These are phyloP conservation scores for Acaromyces ingoldii DNA, from an alignment of 1,284 basidiomycete genomes.

Conservation along the genomic window DNA sequence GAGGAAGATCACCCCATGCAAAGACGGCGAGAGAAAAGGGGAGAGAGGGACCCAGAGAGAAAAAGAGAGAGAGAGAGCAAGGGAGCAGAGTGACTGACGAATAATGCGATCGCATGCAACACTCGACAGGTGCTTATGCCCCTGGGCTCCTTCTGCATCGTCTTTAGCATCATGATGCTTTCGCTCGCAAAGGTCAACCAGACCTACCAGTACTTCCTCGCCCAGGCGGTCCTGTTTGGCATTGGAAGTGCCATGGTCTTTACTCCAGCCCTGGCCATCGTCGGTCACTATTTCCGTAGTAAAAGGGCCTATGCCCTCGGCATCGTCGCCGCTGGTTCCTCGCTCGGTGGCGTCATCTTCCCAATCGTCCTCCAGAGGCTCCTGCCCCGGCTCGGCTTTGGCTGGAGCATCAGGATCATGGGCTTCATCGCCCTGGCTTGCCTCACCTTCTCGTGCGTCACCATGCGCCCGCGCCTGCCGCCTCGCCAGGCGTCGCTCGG, in stretches of 20 bases:
- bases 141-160: constrained; percentile 4
- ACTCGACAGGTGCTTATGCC: background rate
- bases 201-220: constrained; percentile 12
- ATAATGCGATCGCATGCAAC: background rate
- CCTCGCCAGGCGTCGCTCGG: background rate
- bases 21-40: too few relatives aligned
- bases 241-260: constrained; percentile 8
- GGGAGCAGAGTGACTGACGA: background rate
- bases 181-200: constrained; percentile 4
- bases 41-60: too few relatives aligned
- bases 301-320: constrained; percentile 11
- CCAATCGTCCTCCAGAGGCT: constrained; percentile 29
- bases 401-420: constrained; percentile 26
- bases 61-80: too few relatives aligned
- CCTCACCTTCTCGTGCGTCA: constrained; percentile 7
- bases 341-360: constrained; percentile 35
- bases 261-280: constrained; percentile 6
- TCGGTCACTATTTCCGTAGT: constrained; percentile 6
- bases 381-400: constrained; percentile 28
- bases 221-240: constrained; percentile 6
- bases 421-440: constrained; percentile 29
- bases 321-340: constrained; percentile 28
- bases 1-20: too few relatives aligned
- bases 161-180: constrained; percentile 7
- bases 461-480: constrained; percentile 9